Conservation (phyloP, 2,329 filamentous ascomycete species). For the Fragosphaeria purpurea region DNA sequence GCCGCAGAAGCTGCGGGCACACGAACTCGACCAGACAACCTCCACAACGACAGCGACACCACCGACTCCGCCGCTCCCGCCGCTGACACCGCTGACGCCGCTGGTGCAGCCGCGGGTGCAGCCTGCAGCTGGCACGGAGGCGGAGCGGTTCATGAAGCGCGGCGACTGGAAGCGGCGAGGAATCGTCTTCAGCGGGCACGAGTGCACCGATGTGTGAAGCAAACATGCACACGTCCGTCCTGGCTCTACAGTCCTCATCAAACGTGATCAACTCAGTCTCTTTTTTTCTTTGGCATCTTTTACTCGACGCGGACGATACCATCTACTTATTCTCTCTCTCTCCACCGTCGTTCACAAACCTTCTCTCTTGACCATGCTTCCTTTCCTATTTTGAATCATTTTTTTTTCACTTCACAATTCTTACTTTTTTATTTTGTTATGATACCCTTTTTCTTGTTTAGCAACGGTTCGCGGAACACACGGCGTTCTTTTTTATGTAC, state of each 20-base stretch:
- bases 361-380: background rate
- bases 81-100: conserved; percentile 8
- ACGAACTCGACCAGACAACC: background rate
- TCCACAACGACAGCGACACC: background rate
- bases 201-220: conserved; percentile 15
- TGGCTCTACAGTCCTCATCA: no score
- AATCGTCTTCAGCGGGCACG: conserved; percentile 23
- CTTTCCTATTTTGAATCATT: background rate
- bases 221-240: background rate
- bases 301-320: background rate
- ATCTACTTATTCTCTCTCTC: background rate
- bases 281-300: background rate
- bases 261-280: no score
- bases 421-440: conserved; percentile 7
- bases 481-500: background rate
- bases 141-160: conserved; percentile 21
- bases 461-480: no score
- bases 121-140: conserved; percentile 11
- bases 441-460: conserved; percentile 6
- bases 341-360: no score
- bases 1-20: conserved; percentile 1
- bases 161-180: conserved; percentile 27
- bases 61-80: conserved; percentile 4
- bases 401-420: background rate
- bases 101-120: conserved; percentile 13